These are phyloP conservation scores for Sugiyamaella novakii DNA, from an alignment of 1,139 yeast species.

Conservation along the genomic window DNA sequence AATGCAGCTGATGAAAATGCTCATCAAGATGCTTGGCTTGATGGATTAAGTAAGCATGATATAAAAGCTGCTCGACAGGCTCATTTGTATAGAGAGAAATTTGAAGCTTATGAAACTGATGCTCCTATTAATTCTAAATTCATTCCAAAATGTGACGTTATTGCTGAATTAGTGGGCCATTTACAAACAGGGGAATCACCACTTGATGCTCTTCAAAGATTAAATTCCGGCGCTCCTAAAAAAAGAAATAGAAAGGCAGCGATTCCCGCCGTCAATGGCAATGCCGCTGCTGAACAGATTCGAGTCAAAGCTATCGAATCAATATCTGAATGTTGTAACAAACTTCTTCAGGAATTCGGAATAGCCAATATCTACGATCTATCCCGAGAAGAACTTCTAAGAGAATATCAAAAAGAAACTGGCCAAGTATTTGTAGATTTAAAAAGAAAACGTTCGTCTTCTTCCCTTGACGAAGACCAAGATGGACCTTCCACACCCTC, in stretches of 20 bases:
- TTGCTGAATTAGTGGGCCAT: conserved; percentile 46
- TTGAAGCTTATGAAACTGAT: conserved; percentile 2
- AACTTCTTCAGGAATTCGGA: conserved; percentile 47
- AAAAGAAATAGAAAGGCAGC: conserved; percentile 16
- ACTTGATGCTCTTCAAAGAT: conserved; percentile 53
- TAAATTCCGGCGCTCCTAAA: conserved; percentile 25
- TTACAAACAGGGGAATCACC: conserved; percentile 67
- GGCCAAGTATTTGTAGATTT: conserved; percentile 45
- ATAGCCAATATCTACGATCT: conserved; percentile 54
- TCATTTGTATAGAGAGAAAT: conserved; percentile 36
- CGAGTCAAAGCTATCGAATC: conserved; percentile 38
- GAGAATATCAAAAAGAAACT: conserved; percentile 53
- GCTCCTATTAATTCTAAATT: conserved; percentile 1
- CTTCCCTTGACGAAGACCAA: conserved; percentile 26
- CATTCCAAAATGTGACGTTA: conserved; percentile 32
- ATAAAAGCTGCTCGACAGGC: conserved; percentile 51
- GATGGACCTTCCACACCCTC: conserved; percentile 26
- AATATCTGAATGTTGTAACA: conserved; percentile 57
- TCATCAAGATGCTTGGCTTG: conserved; percentile 55
- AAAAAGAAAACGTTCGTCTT: conserved; percentile 31
- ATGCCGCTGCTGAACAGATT: conserved; percentile 1
- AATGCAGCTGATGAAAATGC: conserved; percentile 45
- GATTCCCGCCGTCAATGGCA: not conserved
- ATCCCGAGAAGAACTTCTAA: conserved; percentile 60
- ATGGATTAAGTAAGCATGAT: conserved; percentile 49